Evolutionary conservation across 2,329 filamentous ascomycete species (phyloP), one percentile per base, ranked within the genome.

Genomic region (Curvularia sp.): DNA sequence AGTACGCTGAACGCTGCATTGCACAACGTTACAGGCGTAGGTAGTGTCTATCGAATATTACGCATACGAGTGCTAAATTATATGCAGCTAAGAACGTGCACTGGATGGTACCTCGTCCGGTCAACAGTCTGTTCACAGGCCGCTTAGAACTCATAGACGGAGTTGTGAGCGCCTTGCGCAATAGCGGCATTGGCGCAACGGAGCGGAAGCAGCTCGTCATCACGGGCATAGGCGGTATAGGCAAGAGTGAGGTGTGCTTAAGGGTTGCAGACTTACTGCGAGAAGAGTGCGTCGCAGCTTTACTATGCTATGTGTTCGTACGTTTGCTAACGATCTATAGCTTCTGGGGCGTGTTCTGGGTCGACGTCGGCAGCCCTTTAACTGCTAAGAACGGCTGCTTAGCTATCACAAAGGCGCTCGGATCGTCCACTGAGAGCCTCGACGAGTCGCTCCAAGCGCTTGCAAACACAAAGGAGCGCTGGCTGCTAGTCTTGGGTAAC

Each of bases 241-340:
- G 74, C 3, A 76, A 76, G 56, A 77, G 74, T 48, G 73, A 77
- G 49, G 45, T 75, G n/a, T 71, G 68, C 55, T 49, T 75, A 3
- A 66, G 70, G 42, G 46, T 75, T 18, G 65, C 68, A 6, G 38
- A 70, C 1, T 36, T 61, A 13, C 42, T 69, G 38, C 68, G 64
- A 46, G 47, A 64, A 39, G 50, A 66, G 70, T 74, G 38, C 28
- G 61, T 66, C 9, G 12, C 12, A 38, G 30, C 46, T 36, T 49
- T 3, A 12, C 19, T 49, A 6, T 49, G 13, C 30, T 49, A 2
- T 15, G 3, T 38, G 13, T 25, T 5, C 3, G 19, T 6, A 8
- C 3, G 5, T 52, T 55, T 18, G 49, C 52, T 69, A 41, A 69
- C 46, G 19, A 30, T 27, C 4, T 6, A 34, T 42, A 75, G 70